These are phyloP conservation scores for Sugiyamaella floridensis DNA, from an alignment of 805 yeast species.

Conservation along the genomic window DNA sequence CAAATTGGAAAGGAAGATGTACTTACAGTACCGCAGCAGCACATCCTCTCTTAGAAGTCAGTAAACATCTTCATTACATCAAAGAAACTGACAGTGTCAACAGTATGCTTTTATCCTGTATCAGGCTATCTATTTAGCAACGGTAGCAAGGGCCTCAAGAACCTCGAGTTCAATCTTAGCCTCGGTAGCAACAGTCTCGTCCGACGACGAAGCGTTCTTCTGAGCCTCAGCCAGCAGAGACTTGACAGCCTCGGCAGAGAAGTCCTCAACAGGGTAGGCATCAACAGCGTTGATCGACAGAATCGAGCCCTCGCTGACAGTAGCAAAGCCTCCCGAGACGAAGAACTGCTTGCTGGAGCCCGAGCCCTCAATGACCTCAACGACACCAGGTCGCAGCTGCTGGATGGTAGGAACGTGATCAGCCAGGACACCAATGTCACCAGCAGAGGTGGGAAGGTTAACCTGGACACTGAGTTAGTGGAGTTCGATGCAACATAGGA, in stretches of 20 bases:
- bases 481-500: neutral
- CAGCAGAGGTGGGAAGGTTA: constrained; percentile 90
- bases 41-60: too few relatives aligned
- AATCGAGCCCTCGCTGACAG: constrained; percentile 90
- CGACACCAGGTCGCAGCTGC: constrained; percentile 92
- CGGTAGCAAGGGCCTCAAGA: constrained; percentile 83
- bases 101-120: constrained; percentile 1
- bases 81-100: neutral
- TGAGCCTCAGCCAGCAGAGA: constrained; percentile 85
- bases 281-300: constrained; percentile 89
- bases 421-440: constrained; percentile 95
- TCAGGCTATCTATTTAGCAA: constrained; percentile 49
- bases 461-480: constrained; percentile 52
- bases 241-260: constrained; percentile 74
- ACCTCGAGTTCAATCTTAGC: constrained; percentile 95
- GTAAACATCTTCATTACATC: too few relatives aligned
- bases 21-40: too few relatives aligned
- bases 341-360: constrained; percentile 74
- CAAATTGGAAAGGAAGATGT: too few relatives aligned
- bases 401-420: constrained; percentile 97
- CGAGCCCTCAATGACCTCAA: constrained; percentile 78
- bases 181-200: constrained; percentile 81
- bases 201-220: constrained; percentile 78
- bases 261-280: constrained; percentile 86
- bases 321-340: constrained; percentile 93